Evolutionary conservation across 169 alveolate species (phyloP), one percentile per base, ranked within the genome.

Genomic region (Plasmodium fragile): DNA sequence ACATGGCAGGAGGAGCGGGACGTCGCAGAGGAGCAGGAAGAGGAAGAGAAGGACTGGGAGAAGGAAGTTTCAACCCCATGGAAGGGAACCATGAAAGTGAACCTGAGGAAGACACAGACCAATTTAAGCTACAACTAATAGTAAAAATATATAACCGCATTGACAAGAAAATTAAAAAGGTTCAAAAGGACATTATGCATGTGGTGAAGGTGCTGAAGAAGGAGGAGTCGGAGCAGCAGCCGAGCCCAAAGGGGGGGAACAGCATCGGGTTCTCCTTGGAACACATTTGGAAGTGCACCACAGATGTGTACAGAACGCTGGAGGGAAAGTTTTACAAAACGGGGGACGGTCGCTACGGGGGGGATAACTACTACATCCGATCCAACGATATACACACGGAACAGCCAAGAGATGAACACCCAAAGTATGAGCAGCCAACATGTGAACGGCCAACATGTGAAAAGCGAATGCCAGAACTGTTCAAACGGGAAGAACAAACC

Each of bases 51-150:
- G 55, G 6, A 45, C 53, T 36, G n/a, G 52, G 13, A 49, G 59
- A 6, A 2, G 41, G 18, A 65, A 1, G 36, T 28, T 36, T n/a
- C n/a, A 25, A 65, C 41, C 75, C 36, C 11, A 4, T 28, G 36
- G n/a, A 4, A 25, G 36, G 41, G 75, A 75, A 5, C 28, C 28
- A 7, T 0, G 34, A 75, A 11, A 10, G 39, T 32, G 49, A 45
- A 49, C 18, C 43, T 0, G 92, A 69, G 75, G 93, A 85, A 28
- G 93, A 85, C 69, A 49, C 93, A 1, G 65, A 85, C 16, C 72
- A 75, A 18, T 85, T 85, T 28, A 85, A 85, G 69, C 84, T 85
- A 28, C 82, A 36, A 10, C 69, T 85, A 4, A 72, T 85, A 6
- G 65, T 85, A 11, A 85, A 75, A 53, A 73, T 85, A n/a, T 85